Conservation (phyloP, 176 grass and related monocot genomes). For the Oropetium thomaeum region DNA sequence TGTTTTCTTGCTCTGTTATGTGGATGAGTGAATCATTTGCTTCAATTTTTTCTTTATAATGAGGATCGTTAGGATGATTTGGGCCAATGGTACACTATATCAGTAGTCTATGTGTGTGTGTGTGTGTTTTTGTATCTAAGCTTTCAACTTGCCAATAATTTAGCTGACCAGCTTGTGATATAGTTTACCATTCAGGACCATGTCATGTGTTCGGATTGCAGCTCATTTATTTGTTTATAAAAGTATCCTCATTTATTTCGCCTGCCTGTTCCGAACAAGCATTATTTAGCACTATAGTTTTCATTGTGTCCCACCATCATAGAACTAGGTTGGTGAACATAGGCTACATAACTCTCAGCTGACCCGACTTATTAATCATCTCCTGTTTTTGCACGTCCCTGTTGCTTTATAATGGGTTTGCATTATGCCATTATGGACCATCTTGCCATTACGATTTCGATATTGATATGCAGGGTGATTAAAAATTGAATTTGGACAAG, state of each 20-base stretch:
- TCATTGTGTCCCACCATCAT: neutral
- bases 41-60: neutral
- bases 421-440: neutral
- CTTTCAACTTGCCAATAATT: neutral
- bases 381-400: neutral
- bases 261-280: neutral
- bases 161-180: neutral
- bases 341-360: neutral
- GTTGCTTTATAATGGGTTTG: neutral
- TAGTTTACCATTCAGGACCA: neutral
- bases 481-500: neutral
- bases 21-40: neutral
- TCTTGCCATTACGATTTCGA: neutral
- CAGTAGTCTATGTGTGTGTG: too few relatives aligned
- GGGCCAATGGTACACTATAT: neutral
- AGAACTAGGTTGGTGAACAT: constrained; percentile 20
- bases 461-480: neutral
- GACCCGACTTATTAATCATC: neutral
- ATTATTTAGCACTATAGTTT: neutral
- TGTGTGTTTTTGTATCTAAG: neutral
- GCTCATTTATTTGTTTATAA: constrained; percentile 4
- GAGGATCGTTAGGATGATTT: neutral
- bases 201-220: neutral
- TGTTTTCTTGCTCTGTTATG: neutral
- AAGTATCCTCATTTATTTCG: constrained; percentile 9